Base-by-base conservation (phyloP, 2,329 filamentous ascomycete species). In the Trichophyton benhamiae region DNA sequence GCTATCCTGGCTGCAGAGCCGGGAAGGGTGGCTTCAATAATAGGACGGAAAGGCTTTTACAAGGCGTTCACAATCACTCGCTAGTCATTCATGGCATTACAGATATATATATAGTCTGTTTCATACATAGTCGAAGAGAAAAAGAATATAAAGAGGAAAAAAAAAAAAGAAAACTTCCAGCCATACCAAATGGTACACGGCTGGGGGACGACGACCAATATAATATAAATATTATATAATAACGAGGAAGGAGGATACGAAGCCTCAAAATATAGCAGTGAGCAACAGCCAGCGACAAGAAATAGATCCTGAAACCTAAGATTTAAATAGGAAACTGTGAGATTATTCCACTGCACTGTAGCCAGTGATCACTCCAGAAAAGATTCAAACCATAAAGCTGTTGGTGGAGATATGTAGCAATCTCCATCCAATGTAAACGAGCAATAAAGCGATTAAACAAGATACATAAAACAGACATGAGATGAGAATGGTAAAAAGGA, bases 381-480 rank as follows among this genome's bases (percentile, higher is more conserved):
- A 38, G n/a, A 13, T 36, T 36, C 25, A 55, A 55, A 36, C 17
- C 13, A 8, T 25, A 25, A 55, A 38, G 17, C 49, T n/a, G n/a
- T 20, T 27, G 49, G 49, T 55, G 30, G 49, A 55, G 49, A 55
- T 55, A 55, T 55, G 15, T 9, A n/a, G 33, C 49, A 55, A 55
- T 55, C 49, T 55, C 49, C 49, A 55, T 55, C 49, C 49, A 36
- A n/a, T 3, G 49, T n/a, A 33, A 55, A 55, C 38, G n/a, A 30
- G 22, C 33, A 68, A 60, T 64, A 64, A 63, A 68, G 66, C 67
- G 68, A 63, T 65, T 63, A 64, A 63, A 58, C 60, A 66, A 41
- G 59, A 67, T 65, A 68, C 61, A 53, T 57, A 66, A 67, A 60
- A 60, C 58, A 66, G 67, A 66, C 65, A 66, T 68, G 66, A 67